These are phyloP conservation scores for Penicillium sp. DNA, from an alignment of 2,329 filamentous ascomycete genomes.

Conservation along the genomic window DNA sequence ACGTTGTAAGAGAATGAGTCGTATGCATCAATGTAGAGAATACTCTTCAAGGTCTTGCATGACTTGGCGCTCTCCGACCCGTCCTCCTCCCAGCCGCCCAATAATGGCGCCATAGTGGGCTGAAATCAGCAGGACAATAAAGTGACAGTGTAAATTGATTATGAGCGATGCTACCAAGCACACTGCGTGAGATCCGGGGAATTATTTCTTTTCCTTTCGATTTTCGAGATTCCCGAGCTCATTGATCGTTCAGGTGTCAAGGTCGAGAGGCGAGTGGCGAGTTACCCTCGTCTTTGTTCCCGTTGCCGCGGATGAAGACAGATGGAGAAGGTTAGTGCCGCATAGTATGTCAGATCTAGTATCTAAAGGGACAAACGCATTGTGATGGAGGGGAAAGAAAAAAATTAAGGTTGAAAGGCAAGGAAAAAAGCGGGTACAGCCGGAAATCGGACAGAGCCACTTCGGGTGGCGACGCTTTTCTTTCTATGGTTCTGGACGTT, in stretches of 20 bases:
- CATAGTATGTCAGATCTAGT: neutral
- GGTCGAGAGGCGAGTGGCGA: slow-evolving; percentile 7
- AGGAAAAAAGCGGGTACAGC: slow-evolving; percentile 27
- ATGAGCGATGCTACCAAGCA: neutral
- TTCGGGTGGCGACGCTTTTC: slow-evolving; percentile 16
- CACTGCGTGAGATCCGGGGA: neutral
- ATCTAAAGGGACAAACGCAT: slow-evolving; percentile 5
- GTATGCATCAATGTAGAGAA: slow-evolving; percentile 92
- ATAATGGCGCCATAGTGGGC: slow-evolving; percentile 30
- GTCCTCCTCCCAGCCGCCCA: slow-evolving; percentile 28
- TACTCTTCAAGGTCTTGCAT: slow-evolving; percentile 32
- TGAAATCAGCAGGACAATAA: neutral
- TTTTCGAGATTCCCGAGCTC: neutral
- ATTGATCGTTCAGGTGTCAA: slow-evolving; percentile 5
- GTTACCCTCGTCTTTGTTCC: neutral
- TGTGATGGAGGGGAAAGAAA: slow-evolving; percentile 10
- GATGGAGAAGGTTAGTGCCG: neutral
- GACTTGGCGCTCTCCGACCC: slow-evolving; percentile 1
- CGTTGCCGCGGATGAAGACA: neutral
- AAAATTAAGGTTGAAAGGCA: slow-evolving; percentile 22
- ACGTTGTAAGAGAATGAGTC: slow-evolving; percentile 98
- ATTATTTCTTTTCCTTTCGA: neutral
- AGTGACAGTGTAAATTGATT: neutral
- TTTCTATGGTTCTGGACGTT: neutral
- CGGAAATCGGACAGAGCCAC: slow-evolving; percentile 17